Evolutionary conservation across 2,329 filamentous ascomycete species (phyloP), one percentile per base, ranked within the genome.

Genomic region (Apiospora rasikravindrae): DNA sequence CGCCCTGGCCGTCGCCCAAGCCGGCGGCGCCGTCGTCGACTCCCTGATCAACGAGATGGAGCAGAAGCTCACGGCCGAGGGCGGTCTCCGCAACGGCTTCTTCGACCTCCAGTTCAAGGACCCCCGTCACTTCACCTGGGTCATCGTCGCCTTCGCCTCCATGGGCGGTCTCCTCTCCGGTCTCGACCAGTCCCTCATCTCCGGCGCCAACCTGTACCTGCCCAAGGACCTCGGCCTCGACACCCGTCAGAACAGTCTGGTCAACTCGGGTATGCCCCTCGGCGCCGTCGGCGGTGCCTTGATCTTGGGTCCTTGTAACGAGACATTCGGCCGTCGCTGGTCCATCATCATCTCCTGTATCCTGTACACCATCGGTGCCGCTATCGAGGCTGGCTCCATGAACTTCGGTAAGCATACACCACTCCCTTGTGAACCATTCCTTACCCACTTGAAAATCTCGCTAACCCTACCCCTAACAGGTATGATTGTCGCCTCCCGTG

Each of bases 81-180:
- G 78, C 40, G 78, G 78, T 8, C 69, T 78, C 53, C 45, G 80
- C 33, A 81, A 77, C 37, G 81, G 83, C 51, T 83, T 85, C 73
- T 89, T 90, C 77, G 84, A 91, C 53, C 74, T 92, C 61, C 82
- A 88, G 47, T 90, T 93, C 81, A 85, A 84, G 69, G 87, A 92
- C 78, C 90, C 91, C 0, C 88, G 84, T 70, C 82, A 90, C 77
- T 94, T 93, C 79, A 94, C 91, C 37, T 92, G 87, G 84, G 82
- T 92, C 22, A 85, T 93, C 19, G 90, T 93, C 64, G 89, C 86
- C 0, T 94, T 94, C 76, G 92, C 92, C n/a, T 92, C 90, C 22
- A 92, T 94, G 90, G 92, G 92, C 69, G 92, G 92, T 78, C 83
- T 94, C 29, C 87, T 94, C 0, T 93, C 90, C 1, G 92, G 92